phyloP scores from a whole-genome alignment of 768 basidiomycete genomes.

The Sutorius australiensis region DNA sequence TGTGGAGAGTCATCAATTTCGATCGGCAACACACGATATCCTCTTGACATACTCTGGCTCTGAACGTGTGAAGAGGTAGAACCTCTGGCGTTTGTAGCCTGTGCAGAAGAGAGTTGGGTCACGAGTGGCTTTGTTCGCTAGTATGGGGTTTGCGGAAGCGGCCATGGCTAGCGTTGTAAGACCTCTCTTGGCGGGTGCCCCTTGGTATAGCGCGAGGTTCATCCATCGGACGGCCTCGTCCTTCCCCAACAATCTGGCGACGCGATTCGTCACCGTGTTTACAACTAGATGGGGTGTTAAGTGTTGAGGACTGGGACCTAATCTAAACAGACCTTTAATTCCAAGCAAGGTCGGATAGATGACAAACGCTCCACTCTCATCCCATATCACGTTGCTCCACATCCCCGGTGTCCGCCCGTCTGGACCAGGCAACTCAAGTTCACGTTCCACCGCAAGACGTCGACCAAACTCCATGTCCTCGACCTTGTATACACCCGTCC shows the following conservation, averaged over 20 bases:
- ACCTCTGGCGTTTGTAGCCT: conserved; percentile 87
- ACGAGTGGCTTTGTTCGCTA: conserved; percentile 76
- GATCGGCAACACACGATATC: not conserved
- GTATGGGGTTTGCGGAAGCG: conserved; percentile 91
- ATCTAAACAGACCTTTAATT: conserved; percentile 70
- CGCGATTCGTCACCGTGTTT: conserved; percentile 91
- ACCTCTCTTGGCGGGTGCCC: conserved; percentile 84
- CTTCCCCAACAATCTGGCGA: conserved; percentile 83
- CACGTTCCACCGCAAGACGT: conserved; percentile 87
- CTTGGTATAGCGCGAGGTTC: conserved; percentile 89
- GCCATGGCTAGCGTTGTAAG: conserved; percentile 89
- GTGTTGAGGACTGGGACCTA: not conserved
- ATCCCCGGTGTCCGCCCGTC: conserved; percentile 69
- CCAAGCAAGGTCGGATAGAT: conserved; percentile 92
- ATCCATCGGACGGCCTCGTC: conserved; percentile 91
- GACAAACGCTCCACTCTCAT: conserved; percentile 93
- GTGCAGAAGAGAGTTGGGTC: conserved; percentile 94
- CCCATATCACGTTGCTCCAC: conserved; percentile 93
- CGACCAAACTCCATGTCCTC: conserved; percentile 99
- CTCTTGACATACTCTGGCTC: conserved; percentile 77
- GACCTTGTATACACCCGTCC: conserved; percentile 84
- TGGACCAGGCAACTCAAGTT: conserved; percentile 78
- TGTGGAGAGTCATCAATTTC: conserved; percentile 26
- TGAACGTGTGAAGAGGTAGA: conserved; percentile 90
- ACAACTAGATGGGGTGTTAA: conserved; percentile 55